Evolutionary conservation across 2,329 filamentous ascomycete species (phyloP).

Genomic region (Dactylellina sp.): DNA sequence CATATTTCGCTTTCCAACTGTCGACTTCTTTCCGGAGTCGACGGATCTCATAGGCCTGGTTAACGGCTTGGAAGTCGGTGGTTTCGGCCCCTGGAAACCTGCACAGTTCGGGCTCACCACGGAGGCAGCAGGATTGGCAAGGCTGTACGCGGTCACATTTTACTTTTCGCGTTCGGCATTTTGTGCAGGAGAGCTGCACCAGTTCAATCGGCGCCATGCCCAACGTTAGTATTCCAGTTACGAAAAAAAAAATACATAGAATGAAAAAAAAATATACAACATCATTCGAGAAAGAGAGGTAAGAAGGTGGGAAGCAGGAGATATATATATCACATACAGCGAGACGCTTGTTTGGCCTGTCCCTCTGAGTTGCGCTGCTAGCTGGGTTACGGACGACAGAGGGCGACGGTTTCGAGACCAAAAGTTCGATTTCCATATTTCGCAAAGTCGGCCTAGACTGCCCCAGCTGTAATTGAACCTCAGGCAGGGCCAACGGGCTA

Average conservation of each 20-base stretch:
- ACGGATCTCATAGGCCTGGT: constrained; percentile 52
- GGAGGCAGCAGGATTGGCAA: constrained; percentile 47
- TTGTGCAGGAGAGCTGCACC: constrained; percentile 50
- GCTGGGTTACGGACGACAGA: constrained; percentile 3
- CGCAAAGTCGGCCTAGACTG: constrained; percentile 8
- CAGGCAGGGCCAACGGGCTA: constrained; percentile 19
- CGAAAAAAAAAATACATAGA: neutral
- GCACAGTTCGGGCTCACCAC: constrained; percentile 42
- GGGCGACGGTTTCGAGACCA: constrained; percentile 34
- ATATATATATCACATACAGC: constrained; percentile 47
- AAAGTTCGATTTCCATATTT: constrained; percentile 39
- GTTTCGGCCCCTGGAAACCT: constrained; percentile 38
- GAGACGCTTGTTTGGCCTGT: constrained; percentile 42
- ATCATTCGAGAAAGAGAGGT: neutral
- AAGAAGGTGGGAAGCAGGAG: neutral
- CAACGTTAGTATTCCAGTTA: constrained; percentile 5
- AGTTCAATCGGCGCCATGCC: constrained; percentile 44
- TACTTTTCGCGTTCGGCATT: constrained; percentile 50
- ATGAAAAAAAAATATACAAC: neutral
- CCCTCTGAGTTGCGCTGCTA: constrained; percentile 15
- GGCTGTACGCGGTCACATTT: constrained; percentile 56
- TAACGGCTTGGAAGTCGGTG: constrained; percentile 40
- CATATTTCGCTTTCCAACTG: constrained; percentile 41
- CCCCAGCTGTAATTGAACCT: constrained; percentile 16
- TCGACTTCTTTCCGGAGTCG: constrained; percentile 48